Evolutionary conservation across 2,329 filamentous ascomycete species (phyloP).

Genomic region (Trichoderma lentiforme): DNA sequence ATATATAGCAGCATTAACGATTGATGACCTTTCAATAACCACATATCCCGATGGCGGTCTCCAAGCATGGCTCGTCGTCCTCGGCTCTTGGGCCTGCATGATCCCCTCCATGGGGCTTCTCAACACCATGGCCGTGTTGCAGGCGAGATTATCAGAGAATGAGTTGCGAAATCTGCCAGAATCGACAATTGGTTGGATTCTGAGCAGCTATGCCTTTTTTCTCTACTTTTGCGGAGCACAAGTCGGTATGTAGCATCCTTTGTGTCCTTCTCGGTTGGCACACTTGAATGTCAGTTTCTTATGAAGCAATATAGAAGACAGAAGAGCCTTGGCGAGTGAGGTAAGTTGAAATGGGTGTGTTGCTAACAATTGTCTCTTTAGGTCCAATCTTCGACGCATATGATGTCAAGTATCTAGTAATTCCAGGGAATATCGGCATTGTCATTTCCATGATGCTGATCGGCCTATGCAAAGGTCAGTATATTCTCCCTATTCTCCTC

Average conservation of each 20-base stretch:
- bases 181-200: constrained; percentile 68
- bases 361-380: not conserved
- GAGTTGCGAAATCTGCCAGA: constrained; percentile 58
- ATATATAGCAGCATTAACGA: not conserved
- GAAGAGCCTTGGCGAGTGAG: not conserved
- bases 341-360: not conserved
- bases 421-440: constrained; percentile 55
- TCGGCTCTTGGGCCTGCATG: constrained; percentile 66
- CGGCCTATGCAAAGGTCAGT: constrained; percentile 36
- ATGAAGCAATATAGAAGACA: not conserved
- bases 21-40: constrained; percentile 1
- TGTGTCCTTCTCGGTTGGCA: not conserved
- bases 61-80: constrained; percentile 66
- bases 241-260: constrained; percentile 43
- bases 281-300: not conserved
- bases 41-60: constrained; percentile 66
- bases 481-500: not conserved
- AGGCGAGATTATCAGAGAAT: constrained; percentile 63
- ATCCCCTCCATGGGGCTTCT: constrained; percentile 63
- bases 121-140: constrained; percentile 63
- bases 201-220: constrained; percentile 67
- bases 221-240: constrained; percentile 70
- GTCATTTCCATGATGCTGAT: constrained; percentile 55
- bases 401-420: constrained; percentile 57
- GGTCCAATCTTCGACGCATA: constrained; percentile 66